A percentile compares a stretch with the other conserved stretches of the same genome.
Conservation (phyloP, 108 stramenopile species). For the Aurantiochytrium sp. region DNA sequence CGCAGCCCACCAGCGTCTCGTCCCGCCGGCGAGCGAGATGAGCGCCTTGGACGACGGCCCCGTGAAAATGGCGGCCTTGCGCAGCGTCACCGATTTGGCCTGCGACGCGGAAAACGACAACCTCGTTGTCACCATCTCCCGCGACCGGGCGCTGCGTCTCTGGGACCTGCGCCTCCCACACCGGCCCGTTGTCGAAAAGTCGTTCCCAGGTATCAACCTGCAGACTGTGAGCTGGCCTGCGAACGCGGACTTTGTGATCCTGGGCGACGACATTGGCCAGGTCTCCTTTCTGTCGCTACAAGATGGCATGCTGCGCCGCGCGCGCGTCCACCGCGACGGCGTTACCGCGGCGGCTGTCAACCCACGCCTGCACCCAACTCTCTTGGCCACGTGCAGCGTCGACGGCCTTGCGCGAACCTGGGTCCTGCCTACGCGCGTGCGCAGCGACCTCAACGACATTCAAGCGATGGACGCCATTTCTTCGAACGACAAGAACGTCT, state of each 20-base stretch:
- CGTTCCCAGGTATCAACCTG: neutral
- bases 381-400: neutral
- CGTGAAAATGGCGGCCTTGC: neutral
- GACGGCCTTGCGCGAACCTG: neutral
- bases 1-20: neutral
- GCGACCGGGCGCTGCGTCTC: neutral
- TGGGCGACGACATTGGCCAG: neutral
- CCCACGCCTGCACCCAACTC: neutral
- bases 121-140: neutral
- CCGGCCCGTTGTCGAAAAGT: neutral
- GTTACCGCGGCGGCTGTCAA: neutral
- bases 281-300: neutral
- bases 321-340: neutral
- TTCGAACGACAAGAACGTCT: neutral
- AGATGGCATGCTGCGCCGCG: neutral
- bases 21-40: neutral
- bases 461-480: neutral
- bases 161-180: neutral
- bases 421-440: neutral
- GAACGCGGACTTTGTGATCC: neutral
- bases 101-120: neutral
- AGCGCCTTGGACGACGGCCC: neutral
- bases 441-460: neutral
- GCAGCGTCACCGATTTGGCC: neutral
- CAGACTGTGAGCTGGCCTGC: neutral